Evolutionary conservation across 31 red algal species (phyloP).

Genomic region (Pterothamnion heteromorphum): DNA sequence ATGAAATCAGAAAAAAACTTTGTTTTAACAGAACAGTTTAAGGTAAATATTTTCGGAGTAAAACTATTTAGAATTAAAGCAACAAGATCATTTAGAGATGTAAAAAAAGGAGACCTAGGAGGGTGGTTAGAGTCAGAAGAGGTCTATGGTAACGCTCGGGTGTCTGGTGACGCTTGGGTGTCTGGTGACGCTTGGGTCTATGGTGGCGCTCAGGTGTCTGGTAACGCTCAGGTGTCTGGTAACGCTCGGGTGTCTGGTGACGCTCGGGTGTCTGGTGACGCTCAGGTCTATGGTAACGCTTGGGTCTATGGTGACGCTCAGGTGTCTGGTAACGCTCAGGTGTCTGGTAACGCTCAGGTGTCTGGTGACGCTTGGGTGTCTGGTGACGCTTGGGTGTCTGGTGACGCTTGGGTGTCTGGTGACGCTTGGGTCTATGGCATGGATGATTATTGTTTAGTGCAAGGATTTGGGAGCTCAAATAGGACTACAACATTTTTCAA

Average conservation of each 20-base stretch:
- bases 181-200: not conserved
- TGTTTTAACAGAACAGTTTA: no score
- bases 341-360: not conserved
- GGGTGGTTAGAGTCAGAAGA: not conserved
- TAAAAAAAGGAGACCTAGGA: slow-evolving; percentile 3
- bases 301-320: not conserved
- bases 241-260: not conserved
- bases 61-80: no score
- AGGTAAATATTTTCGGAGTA: no score
- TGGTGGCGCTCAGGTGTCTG: not conserved
- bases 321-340: not conserved
- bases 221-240: not conserved
- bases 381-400: not conserved
- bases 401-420: not conserved
- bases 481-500: no score
- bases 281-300: not conserved
- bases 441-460: no score
- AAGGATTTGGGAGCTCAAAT: no score
- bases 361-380: not conserved
- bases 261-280: not conserved
- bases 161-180: not conserved
- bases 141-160: not conserved
- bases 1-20: no score
- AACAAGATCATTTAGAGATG: no score
- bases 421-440: not conserved